Base-by-base conservation (phyloP, 1,139 yeast genomes). In the Lodderomyces metapsilosis region DNA sequence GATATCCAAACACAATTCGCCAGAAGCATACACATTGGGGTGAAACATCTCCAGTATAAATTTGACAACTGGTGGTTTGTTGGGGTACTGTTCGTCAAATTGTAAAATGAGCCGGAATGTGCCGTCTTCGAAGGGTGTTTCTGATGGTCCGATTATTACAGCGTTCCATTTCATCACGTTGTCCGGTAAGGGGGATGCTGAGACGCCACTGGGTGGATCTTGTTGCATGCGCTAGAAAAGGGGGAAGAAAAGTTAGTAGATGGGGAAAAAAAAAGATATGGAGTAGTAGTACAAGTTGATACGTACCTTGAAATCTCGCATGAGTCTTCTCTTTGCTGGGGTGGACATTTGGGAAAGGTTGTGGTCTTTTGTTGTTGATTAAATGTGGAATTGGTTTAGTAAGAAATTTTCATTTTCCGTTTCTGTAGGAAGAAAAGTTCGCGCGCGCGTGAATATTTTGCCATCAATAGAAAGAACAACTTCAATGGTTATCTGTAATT, bases 101-200 rank as follows among this genome's bases (percentile, higher is more conserved):
- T 88, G 94, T 51, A 94, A 68, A 43, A 83, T 75, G 46, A 92
- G 74, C 43, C 95, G 77, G 67, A 92, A 94, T 0, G 98, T 92
- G 13, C 99, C 99, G 58, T 92, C 99, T 63, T 92, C 98, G 59
- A 88, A 92, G 3, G 98, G 98, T 1, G 99, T 92, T 49, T 91
- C 98, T 25, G 92, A 83, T 1, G 99, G 99, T 0, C 99, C 99
- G 46, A 92, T 91, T 46, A 92, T 92, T 47, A 92, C 96, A 0
- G 98, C 99, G 62, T 94, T 92, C 82, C 98, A 92, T 39, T 87
- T 79, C 97, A 92, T 89, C 43, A 92, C 98, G 56, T 92, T 92
- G 59, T 92, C 98, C 10, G 98, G 92, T 39, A 91, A 77, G 8
- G 98, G 98, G 8, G 96, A 88, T 1, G 98, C 98, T 9, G 96